Evolutionary conservation across 345 rosid species (phyloP), one percentile per base, ranked within the genome.

Genomic region (Limnanthes douglasii): DNA sequence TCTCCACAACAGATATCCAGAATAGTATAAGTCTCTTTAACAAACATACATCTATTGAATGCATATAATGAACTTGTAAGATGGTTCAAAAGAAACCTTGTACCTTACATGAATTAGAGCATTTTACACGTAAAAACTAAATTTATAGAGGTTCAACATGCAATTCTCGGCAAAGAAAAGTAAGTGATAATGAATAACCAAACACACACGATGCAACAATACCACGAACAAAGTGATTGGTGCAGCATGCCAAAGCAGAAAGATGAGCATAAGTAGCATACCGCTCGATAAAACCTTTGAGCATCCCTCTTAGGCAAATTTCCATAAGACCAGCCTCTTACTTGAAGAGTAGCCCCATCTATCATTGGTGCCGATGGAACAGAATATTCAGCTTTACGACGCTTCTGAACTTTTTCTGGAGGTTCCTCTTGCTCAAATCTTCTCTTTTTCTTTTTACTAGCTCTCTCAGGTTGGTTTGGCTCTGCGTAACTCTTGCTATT

Each of bases 301-400:
- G 99, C 94, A 61, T 92, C 96, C 71, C 93, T 78, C 73, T 92
- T 92, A 11, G 94, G 75, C 42, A 92, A 60, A 68, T 85, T 92
- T 58, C 96, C 96, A 25, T 69, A 58, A 29, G 93, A 85, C 99
- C 99, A 92, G 57, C 83, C 99, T 55, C 96, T 69, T 41, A 78
- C 96, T 80, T 92, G 99, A 45, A 74, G 93, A 37, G 77, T 51
- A 44, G 99, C 88, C 21, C 96, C 96, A n/a, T 85, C 99, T 39
- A 92, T 54, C 56, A 71, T 45, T 34, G 99, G 82, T 17, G 65
- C 82, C 12, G 59, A 48, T 12, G 93, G 75, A 28, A 60, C 62
- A 48, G 69, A 44, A 44, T 56, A 64, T 22, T 92, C 99, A 24
- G 80, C 58, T 69, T 69, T 92, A 10, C 90, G 85, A 14, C 99